phyloP scores from a whole-genome alignment of 2,329 filamentous ascomycete species.

The Hirsutella rhossiliensis region DNA sequence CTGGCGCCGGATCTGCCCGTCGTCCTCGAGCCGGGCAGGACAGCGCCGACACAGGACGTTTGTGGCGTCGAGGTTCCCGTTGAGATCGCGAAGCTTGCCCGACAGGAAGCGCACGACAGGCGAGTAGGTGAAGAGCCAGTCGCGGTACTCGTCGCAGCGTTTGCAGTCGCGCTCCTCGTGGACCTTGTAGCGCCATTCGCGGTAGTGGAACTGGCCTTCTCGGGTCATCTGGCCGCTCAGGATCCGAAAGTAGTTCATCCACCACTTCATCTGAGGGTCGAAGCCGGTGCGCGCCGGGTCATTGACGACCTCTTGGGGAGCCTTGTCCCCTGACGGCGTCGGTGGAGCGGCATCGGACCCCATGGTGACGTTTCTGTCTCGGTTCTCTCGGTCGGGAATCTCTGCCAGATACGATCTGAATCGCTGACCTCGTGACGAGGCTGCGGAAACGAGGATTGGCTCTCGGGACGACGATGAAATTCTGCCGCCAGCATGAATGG shows the following conservation, averaged over 20 bases:
- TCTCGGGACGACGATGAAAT: no score
- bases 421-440: no score
- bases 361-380: background rate
- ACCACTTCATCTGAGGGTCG: slow-evolving; percentile 49
- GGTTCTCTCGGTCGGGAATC: no score
- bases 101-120: slow-evolving; percentile 80
- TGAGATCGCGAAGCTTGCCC: slow-evolving; percentile 67
- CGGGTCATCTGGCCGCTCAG: slow-evolving; percentile 60
- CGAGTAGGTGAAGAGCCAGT: slow-evolving; percentile 75
- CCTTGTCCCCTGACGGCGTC: slow-evolving; percentile 3
- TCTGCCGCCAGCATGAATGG: no score
- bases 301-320: slow-evolving; percentile 32
- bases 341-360: slow-evolving; percentile 6
- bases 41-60: slow-evolving; percentile 82
- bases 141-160: slow-evolving; percentile 68
- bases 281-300: slow-evolving; percentile 51
- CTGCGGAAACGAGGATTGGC: no score
- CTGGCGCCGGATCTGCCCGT: slow-evolving; percentile 50
- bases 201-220: slow-evolving; percentile 63
- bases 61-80: slow-evolving; percentile 56
- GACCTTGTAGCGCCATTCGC: slow-evolving; percentile 59
- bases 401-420: no score
- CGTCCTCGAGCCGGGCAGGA: slow-evolving; percentile 40
- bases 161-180: slow-evolving; percentile 70
- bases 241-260: slow-evolving; percentile 79